Conservation (phyloP, 2,329 filamentous ascomycete genomes). For the Penicillium sp. region DNA sequence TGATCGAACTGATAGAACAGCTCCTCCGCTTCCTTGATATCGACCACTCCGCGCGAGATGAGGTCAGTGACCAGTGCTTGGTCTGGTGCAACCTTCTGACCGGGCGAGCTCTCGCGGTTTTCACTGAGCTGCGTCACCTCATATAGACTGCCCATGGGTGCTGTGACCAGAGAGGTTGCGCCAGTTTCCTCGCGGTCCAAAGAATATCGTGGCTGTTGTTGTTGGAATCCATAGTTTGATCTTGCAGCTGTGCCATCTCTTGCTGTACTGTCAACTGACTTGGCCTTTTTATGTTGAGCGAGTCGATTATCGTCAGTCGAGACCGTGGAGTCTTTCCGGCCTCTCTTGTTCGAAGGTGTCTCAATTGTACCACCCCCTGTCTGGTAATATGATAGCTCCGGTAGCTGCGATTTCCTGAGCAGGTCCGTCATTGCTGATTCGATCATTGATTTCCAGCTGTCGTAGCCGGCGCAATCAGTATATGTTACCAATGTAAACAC, state of each 20-base stretch:
- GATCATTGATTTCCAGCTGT: slow-evolving; percentile 33
- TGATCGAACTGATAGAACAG: slow-evolving; percentile 36
- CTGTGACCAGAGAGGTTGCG: slow-evolving; percentile 33
- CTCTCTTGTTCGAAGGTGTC: slow-evolving; percentile 23
- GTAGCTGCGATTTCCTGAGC: slow-evolving; percentile 30
- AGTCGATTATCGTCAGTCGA: slow-evolving; percentile 26
- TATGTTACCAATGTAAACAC: neutral
- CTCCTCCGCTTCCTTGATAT: slow-evolving; percentile 37
- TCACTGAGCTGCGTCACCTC: slow-evolving; percentile 41
- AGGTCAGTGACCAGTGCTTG: slow-evolving; percentile 40
- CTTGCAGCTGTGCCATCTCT: slow-evolving; percentile 13
- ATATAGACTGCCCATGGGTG: slow-evolving; percentile 43
- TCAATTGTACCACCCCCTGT: slow-evolving; percentile 24
- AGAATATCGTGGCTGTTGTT: slow-evolving; percentile 27
- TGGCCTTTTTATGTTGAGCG: slow-evolving; percentile 14
- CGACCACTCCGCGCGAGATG: slow-evolving; percentile 44
- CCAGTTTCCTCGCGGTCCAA: slow-evolving; percentile 32
- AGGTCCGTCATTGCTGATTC: slow-evolving; percentile 34
- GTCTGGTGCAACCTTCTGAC: slow-evolving; percentile 26
- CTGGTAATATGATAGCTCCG: slow-evolving; percentile 34
- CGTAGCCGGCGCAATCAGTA: slow-evolving; percentile 9
- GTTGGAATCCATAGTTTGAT: slow-evolving; percentile 19
- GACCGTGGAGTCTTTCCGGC: slow-evolving; percentile 28
- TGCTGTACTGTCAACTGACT: slow-evolving; percentile 11
- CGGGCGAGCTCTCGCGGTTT: slow-evolving; percentile 28